Base-by-base conservation (phyloP, 164 flowering plant species). In the Akebia trifoliata region DNA sequence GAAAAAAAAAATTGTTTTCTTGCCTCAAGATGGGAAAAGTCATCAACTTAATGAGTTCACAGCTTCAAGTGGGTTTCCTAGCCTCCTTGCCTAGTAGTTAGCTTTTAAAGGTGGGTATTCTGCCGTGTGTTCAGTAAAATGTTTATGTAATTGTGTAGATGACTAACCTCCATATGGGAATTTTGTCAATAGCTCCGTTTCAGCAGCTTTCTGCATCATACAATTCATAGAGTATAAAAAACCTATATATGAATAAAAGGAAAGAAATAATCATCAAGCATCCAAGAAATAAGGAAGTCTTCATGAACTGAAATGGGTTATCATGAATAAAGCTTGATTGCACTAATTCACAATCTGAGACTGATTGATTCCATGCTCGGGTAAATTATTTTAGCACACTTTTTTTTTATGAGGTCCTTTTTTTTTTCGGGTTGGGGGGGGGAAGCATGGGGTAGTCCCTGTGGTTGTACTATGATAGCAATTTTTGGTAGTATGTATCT, bases 131-230 rank as follows among this genome's bases (percentile, higher is more conserved):
- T 9, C 4, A 15, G 40, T 21, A 17, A 24, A 20, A 25, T n/a
- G 20, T 17, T 47, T 11, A 22, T 17, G 30, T 11, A 24, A 12
- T 8, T 31, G 35, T 31, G 11, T n/a, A 48, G 29, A n/a, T 22
- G 20, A 47, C 73, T 73, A 22, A 87, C 98, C 97, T 69, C 81
- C 86, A 75, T 93, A 93, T 42, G 98, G 89, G 48, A 82, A 93
- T 72, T 72, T 93, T 37, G 82, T 80, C 39, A 87, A 46, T 49
- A 89, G 66, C 76, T 93, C 97, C 1, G 90, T 82, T 62, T 93
- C 98, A 65, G 97, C 90, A 63, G 97, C 97, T 76, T 77, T 80
- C 98, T 93, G 78, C 67, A 75, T 43, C 46, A 55, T 37, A 54
- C 0, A 57, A 51, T 12, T 24, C 0, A 32, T 24, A 40, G 8